Percentiles rank a stretch among this genome's conserved stretches.
phyloP scores from a whole-genome alignment of 768 basidiomycete genomes.

The Trichaptum fuscoviolaceum region DNA sequence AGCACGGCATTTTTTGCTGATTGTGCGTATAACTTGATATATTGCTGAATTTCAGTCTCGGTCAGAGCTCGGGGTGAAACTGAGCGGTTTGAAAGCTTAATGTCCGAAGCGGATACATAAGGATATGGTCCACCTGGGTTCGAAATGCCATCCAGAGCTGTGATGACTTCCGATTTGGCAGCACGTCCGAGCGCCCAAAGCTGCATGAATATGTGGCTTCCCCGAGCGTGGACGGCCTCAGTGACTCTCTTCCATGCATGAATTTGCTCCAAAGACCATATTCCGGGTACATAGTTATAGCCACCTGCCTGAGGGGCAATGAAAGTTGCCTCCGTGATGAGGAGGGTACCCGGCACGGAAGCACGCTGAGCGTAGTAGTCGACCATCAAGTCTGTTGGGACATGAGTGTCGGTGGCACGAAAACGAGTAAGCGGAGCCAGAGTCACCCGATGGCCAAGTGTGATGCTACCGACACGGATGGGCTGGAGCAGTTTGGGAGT shows the following conservation, averaged over 20 bases:
- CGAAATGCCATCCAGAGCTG: slow-evolving; percentile 15
- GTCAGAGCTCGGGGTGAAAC: slow-evolving; percentile 38
- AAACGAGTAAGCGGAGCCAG: slow-evolving; percentile 48
- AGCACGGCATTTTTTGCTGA: slow-evolving; percentile 52
- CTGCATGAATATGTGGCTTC: slow-evolving; percentile 43
- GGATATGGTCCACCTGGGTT: slow-evolving; percentile 5
- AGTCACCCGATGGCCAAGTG: slow-evolving; percentile 43
- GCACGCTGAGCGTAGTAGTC: slow-evolving; percentile 49
- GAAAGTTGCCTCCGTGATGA: slow-evolving; percentile 54
- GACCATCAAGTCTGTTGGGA: slow-evolving; percentile 29
- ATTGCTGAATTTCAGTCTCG: slow-evolving; percentile 43
- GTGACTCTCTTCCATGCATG: slow-evolving; percentile 47
- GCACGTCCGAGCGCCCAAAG: slow-evolving; percentile 37
- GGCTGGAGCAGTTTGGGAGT: slow-evolving; percentile 19
- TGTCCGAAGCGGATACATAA: slow-evolving; percentile 22
- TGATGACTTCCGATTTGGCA: slow-evolving; percentile 6
- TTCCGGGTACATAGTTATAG: slow-evolving; percentile 48
- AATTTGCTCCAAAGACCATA: slow-evolving; percentile 56
- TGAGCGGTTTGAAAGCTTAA: slow-evolving; percentile 13
- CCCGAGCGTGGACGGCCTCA: slow-evolving; percentile 50
- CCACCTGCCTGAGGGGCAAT: slow-evolving; percentile 49
- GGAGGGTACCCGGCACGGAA: slow-evolving; percentile 42
- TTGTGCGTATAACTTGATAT: slow-evolving; percentile 41
- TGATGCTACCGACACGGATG: slow-evolving; percentile 13
- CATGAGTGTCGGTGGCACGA: slow-evolving; percentile 33